These are phyloP conservation scores for Wallacemonas sp. DNA, from an alignment of 208 protist genomes.

Conservation along the genomic window DNA sequence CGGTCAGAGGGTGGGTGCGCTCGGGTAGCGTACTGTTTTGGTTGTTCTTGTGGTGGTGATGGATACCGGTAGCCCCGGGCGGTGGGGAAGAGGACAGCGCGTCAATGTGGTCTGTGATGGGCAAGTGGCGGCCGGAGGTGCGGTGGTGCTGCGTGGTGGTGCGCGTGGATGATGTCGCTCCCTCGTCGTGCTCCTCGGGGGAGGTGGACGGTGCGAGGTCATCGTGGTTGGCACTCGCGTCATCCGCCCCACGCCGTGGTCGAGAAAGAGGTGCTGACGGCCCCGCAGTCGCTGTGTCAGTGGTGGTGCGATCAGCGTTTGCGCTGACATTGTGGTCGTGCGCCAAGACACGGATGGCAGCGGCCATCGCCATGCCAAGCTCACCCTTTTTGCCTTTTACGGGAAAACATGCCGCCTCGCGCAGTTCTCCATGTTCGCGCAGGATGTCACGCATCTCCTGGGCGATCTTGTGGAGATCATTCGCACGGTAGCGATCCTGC, in stretches of 20 bases:
- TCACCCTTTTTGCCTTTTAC: constrained; percentile 55
- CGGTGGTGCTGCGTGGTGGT: neutral
- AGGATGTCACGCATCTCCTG: constrained; percentile 69
- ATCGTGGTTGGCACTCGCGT: neutral
- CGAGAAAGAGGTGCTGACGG: neutral
- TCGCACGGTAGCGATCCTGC: constrained; percentile 51
- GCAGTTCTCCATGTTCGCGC: constrained; percentile 63
- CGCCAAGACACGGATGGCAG: constrained; percentile 45
- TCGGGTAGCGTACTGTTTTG: constrained; percentile 5
- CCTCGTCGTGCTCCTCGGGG: neutral
- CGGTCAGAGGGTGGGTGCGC: neutral
- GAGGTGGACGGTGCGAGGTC: neutral
- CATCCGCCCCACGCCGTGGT: neutral
- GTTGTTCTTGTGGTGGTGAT: too few species aligned
- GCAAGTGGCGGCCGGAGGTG: neutral
- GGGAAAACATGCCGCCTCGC: constrained; percentile 44
- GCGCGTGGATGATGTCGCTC: neutral
- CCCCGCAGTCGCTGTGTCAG: neutral
- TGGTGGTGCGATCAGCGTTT: neutral
- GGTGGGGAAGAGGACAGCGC: neutral
- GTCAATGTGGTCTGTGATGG: constrained; percentile 18
- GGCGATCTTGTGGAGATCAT: constrained; percentile 73
- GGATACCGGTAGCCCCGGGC: too few species aligned
- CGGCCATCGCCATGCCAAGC: constrained; percentile 39
- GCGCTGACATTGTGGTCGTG: neutral